Evolutionary conservation across 1,139 yeast species (phyloP).

Genomic region (Candida labiduridarum): DNA sequence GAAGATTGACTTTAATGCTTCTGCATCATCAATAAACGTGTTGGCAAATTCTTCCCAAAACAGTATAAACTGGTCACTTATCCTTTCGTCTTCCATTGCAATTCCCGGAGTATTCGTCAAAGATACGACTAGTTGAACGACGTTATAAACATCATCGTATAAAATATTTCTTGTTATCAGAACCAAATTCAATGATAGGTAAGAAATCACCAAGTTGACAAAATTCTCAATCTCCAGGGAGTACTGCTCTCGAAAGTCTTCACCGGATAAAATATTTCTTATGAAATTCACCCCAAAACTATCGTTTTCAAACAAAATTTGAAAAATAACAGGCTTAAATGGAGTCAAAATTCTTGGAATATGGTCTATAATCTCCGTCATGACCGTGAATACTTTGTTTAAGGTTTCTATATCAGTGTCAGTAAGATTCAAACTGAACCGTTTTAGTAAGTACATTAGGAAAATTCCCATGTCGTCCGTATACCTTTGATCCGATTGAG

Average conservation of each 20-base stretch:
- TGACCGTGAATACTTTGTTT: constrained; percentile 34
- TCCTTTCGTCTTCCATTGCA: constrained; percentile 67
- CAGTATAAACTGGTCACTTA: constrained; percentile 68
- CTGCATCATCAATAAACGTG: constrained; percentile 58
- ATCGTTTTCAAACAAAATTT: constrained; percentile 37
- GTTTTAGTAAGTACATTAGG: constrained; percentile 23
- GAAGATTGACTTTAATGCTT: constrained; percentile 34
- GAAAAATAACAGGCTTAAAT: constrained; percentile 23
- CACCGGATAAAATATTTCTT: constrained; percentile 23
- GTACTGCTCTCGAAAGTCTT: constrained; percentile 32
- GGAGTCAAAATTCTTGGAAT: constrained; percentile 43
- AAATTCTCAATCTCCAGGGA: constrained; percentile 49
- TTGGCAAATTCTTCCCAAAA: constrained; percentile 84
- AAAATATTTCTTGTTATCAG: constrained; percentile 49
- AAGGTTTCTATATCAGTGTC: constrained; percentile 22
- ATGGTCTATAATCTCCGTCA: constrained; percentile 50
- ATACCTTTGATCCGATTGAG: constrained; percentile 38
- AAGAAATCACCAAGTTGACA: constrained; percentile 53
- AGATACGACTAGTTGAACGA: constrained; percentile 52
- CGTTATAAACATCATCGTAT: constrained; percentile 37
- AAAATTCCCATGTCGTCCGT: constrained; percentile 20
- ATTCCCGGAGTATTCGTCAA: constrained; percentile 62
- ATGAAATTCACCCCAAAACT: constrained; percentile 44
- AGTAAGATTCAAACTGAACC: constrained; percentile 19
- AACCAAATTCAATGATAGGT: constrained; percentile 54